Evolutionary conservation across 768 basidiomycete genomes (phyloP).

Genomic region (Nevesoporus exiguus): DNA sequence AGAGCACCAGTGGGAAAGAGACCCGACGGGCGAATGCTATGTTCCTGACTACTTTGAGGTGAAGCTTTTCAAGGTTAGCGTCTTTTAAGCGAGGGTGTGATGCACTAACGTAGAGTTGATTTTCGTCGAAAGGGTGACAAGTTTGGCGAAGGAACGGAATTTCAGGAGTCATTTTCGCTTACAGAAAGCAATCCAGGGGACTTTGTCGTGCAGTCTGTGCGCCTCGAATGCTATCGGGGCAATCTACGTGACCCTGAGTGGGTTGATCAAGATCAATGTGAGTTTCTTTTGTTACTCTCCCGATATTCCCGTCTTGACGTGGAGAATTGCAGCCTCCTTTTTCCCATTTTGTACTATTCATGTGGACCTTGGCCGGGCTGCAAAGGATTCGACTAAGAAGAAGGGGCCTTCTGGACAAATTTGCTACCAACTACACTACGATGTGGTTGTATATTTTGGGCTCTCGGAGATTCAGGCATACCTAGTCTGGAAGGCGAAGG

Average conservation of each 20-base stretch:
- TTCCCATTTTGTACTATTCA: constrained; percentile 1
- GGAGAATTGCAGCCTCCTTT: background rate
- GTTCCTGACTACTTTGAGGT: constrained; percentile 12
- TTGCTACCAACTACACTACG: constrained; percentile 14
- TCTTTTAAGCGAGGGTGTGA: background rate
- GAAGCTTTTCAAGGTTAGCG: background rate
- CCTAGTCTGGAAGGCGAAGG: constrained; percentile 9
- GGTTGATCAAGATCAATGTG: constrained; percentile 15
- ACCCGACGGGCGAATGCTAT: background rate
- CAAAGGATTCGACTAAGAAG: background rate
- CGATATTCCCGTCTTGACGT: background rate
- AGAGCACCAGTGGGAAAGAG: background rate
- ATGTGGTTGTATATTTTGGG: constrained; percentile 13
- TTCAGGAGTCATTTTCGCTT: constrained; percentile 10
- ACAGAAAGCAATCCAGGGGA: background rate
- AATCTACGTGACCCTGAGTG: constrained; percentile 6
- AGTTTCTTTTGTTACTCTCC: background rate
- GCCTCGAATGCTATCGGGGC: constrained; percentile 11
- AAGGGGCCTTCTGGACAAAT: background rate
- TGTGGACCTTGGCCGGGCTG: background rate
- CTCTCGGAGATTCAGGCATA: constrained; percentile 7
- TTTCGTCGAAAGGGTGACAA: constrained; percentile 1
- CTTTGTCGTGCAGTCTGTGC: constrained; percentile 5
- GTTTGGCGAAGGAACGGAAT: constrained; percentile 2
- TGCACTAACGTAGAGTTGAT: background rate